Base-by-base conservation (phyloP, 2,329 filamentous ascomycete genomes). In the Colletotrichum sp. region DNA sequence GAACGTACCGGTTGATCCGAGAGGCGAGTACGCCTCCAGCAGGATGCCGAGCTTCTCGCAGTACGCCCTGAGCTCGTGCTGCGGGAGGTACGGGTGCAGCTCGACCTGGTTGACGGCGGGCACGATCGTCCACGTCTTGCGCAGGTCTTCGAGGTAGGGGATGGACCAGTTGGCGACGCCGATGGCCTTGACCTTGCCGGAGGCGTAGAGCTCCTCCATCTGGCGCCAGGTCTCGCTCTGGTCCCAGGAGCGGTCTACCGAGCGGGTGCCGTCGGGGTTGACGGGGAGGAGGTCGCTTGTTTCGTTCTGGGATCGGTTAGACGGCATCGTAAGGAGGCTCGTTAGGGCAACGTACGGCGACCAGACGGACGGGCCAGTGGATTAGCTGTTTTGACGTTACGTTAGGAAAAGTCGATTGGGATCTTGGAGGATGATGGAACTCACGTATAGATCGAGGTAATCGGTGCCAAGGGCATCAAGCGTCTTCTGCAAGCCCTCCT, bases 311-410 rank as follows among this genome's bases (percentile, higher is more conserved):
- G 11, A 8, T 52, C 6, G 19, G 44, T 52, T 22, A 48, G 39
- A 44, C 4, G 5, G 3, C 39, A n/a, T 44, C 19, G 39, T 6
- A 9, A 44, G 39, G 39, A 36, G 34, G 15, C 16, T 6, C 6
- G 6, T 36, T 8, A 3, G 39, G n/a, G 44, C 2, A 22, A 52
- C 44, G 3, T 52, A 52, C 44, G 6, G 44, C 44, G 16, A 52
- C 44, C 0, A 52, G 44, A 52, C 44, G 44, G 44, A 52, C 44
- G 44, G 44, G 44, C 44, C 44, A 52, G n/a, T 52, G 44, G 11
- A 52, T 52, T 11, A 52, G 1, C 44, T 52, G 0, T 22, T 13
- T 13, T 0, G 11, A 4, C n/a, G 0, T 0, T 1, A 0, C 13
- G 11, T 48, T 7, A 48, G 44, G 2, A 1, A 2, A 3, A 12